Evolutionary conservation across 108 stramenopile species (phyloP).

Genomic region (Seminavis robusta): DNA sequence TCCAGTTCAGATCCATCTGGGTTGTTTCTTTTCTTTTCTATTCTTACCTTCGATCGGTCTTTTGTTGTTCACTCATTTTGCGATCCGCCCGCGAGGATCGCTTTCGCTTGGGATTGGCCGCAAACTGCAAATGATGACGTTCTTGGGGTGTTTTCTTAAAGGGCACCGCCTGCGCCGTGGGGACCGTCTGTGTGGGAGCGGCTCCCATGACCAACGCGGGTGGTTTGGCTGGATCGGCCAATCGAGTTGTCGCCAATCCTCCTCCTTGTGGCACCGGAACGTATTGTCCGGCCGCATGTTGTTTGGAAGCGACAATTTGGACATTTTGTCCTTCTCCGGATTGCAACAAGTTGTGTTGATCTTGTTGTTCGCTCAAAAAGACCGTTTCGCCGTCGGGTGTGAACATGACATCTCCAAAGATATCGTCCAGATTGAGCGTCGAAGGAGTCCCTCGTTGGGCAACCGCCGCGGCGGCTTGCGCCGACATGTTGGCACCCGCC

Average conservation of each 20-base stretch:
- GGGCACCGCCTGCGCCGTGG: conserved; percentile 36
- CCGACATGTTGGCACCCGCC: too few relatives aligned
- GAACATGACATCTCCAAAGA: conserved; percentile 90
- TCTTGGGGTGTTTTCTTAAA: conserved; percentile 72
- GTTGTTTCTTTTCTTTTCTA: too few relatives aligned
- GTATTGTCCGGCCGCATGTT: conserved; percentile 27
- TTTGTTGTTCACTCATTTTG: conserved; percentile 69
- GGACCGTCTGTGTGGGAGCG: conserved; percentile 14
- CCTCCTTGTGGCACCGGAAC: conserved; percentile 65
- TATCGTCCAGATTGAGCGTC: conserved; percentile 84
- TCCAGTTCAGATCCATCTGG: too few relatives aligned
- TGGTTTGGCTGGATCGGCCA: conserved; percentile 50
- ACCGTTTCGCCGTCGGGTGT: conserved; percentile 85
- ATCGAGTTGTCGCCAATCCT: conserved; percentile 70
- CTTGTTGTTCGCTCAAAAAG: conserved; percentile 67
- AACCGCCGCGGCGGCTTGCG: conserved; percentile 42
- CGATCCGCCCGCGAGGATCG: conserved; percentile 20
- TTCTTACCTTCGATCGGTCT: conserved; percentile 65
- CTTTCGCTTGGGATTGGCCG: conserved; percentile 32
- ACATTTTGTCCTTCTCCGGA: conserved; percentile 46
- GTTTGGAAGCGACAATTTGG: conserved; percentile 31
- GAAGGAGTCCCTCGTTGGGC: conserved; percentile 69
- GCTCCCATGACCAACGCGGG: conserved; percentile 61
- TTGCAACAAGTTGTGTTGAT: conserved; percentile 18
- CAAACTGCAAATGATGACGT: conserved; percentile 82